Evolutionary conservation across 371 early-diverging fungal genomes (phyloP).

Genomic region (Globomyces sp.): DNA sequence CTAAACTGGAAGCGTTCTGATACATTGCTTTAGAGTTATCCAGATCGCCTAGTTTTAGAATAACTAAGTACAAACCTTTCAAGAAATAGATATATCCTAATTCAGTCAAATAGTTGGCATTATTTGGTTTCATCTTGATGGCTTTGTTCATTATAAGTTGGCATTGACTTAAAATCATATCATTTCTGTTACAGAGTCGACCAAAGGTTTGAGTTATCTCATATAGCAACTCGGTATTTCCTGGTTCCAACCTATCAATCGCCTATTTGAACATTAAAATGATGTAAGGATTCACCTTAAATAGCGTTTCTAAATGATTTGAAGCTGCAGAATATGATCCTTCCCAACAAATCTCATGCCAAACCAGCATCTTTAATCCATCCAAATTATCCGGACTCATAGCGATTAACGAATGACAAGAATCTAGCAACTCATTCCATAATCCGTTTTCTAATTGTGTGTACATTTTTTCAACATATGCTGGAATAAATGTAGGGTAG

Average conservation of each 20-base stretch:
- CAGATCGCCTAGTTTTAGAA: conserved; percentile 27
- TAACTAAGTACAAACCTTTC: conserved; percentile 17
- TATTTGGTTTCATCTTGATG: conserved; percentile 27
- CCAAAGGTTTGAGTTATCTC: conserved; percentile 30
- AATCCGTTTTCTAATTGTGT: conserved; percentile 39
- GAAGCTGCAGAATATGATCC: conserved; percentile 35
- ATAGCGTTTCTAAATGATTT: conserved; percentile 19
- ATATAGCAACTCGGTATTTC: neutral
- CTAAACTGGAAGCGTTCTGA: conserved; percentile 28
- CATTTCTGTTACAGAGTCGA: conserved; percentile 27
- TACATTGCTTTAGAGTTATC: conserved; percentile 31
- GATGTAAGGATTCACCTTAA: neutral
- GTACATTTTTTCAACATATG: conserved; percentile 47
- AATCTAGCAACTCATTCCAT: conserved; percentile 48
- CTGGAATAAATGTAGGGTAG: conserved; percentile 43
- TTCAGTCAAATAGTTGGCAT: conserved; percentile 35
- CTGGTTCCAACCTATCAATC: conserved; percentile 16
- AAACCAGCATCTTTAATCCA: conserved; percentile 26
- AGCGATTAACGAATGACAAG: conserved; percentile 35
- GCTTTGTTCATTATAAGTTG: conserved; percentile 29
- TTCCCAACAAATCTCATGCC: conserved; percentile 40
- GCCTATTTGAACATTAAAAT: neutral
- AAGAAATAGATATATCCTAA: conserved; percentile 39
- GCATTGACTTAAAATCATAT: conserved; percentile 37
- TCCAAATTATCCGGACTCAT: conserved; percentile 41